Percentiles rank a stretch among this genome's conserved stretches.
phyloP scores from a whole-genome alignment of 441 rosid genomes.

The Euphorbia schlechtendalii region DNA sequence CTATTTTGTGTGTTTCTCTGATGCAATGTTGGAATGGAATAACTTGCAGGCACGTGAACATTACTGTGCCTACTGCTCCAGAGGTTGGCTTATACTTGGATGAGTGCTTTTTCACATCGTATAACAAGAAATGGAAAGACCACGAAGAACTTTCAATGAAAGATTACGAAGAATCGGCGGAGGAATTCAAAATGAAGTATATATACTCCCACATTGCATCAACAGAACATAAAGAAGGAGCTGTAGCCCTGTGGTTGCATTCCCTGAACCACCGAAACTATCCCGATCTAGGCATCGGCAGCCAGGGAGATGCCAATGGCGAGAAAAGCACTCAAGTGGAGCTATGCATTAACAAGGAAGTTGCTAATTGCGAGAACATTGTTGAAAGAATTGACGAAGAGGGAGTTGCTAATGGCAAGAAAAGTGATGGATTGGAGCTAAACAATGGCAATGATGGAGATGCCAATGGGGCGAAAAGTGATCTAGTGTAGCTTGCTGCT shows the following conservation, averaged over 20 bases:
- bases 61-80: constrained; percentile 85
- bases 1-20: too few species aligned
- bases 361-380: too few species aligned
- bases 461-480: too few species aligned
- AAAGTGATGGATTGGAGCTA: too few species aligned
- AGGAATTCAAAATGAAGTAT: constrained; percentile 71
- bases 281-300: constrained; percentile 41
- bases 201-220: constrained; percentile 77
- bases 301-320: constrained; percentile 7
- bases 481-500: too few species aligned
- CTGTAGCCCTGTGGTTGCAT: constrained; percentile 85
- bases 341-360: too few species aligned
- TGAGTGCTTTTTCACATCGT: constrained; percentile 78
- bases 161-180: constrained; percentile 20
- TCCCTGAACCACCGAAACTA: constrained; percentile 79
- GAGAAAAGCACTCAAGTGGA: too few species aligned
- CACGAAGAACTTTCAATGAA: not conserved
- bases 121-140: constrained; percentile 72
- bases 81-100: constrained; percentile 94
- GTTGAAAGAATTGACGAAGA: too few species aligned
- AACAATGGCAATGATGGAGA: too few species aligned
- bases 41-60: too few species aligned
- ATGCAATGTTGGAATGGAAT: too few species aligned
- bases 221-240: constrained; percentile 76
- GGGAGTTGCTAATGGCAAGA: too few species aligned